Percentiles rank a stretch among this genome's conserved stretches.
Evolutionary conservation across 352 stramenopile species (phyloP).

Genomic region (Hyaloperonospora arabidopsidis): DNA sequence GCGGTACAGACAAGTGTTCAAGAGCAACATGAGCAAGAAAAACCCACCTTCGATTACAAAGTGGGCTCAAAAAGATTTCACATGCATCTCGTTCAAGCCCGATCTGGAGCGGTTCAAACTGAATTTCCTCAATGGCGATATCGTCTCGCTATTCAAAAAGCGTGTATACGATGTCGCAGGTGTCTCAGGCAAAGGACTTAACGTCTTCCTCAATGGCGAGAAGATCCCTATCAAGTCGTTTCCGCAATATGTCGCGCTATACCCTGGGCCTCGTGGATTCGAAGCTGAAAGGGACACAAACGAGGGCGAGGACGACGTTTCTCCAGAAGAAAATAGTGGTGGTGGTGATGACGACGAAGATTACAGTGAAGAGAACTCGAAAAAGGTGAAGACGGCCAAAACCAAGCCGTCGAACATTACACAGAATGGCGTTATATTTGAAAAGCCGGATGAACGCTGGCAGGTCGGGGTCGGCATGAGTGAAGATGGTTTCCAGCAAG

Average conservation of each 20-base stretch:
- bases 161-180: slow-evolving; percentile 95
- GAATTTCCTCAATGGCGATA: slow-evolving; percentile 86
- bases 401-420: slow-evolving; percentile 28
- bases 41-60: slow-evolving; percentile 81
- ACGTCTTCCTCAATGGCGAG: slow-evolving; percentile 93
- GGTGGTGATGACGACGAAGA: slow-evolving; percentile 27
- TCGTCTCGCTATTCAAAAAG: slow-evolving; percentile 94
- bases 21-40: slow-evolving; percentile 92
- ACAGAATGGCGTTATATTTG: slow-evolving; percentile 76
- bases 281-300: slow-evolving; percentile 27
- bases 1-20: slow-evolving; percentile 89
- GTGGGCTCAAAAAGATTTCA: slow-evolving; percentile 87
- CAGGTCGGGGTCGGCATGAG: slow-evolving; percentile 90
- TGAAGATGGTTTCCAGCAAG: slow-evolving; percentile 90
- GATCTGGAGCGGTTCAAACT: slow-evolving; percentile 93
- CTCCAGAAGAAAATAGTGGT: slow-evolving; percentile 23
- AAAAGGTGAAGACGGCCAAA: slow-evolving; percentile 27
- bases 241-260: slow-evolving; percentile 90
- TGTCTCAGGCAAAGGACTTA: slow-evolving; percentile 87
- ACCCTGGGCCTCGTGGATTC: slow-evolving; percentile 39
- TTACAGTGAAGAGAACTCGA: slow-evolving; percentile 22
- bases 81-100: slow-evolving; percentile 94
- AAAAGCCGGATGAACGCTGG: slow-evolving; percentile 91
- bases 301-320: slow-evolving; percentile 29
- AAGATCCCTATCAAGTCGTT: slow-evolving; percentile 91